phyloP scores from a whole-genome alignment of 1,139 yeast genomes.

The Kodamaea derodonti region DNA sequence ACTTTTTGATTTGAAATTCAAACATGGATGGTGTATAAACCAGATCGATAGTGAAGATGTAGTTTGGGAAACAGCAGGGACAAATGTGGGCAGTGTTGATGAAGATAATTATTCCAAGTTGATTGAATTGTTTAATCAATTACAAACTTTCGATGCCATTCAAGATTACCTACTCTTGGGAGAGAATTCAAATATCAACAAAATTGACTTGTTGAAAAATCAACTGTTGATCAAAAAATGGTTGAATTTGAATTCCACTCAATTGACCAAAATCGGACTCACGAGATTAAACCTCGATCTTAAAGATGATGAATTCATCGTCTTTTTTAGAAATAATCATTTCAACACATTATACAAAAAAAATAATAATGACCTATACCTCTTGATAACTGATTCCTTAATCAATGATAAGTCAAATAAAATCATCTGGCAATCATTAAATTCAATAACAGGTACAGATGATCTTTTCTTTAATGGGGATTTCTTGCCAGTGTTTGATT shows the following conservation, averaged over 20 bases:
- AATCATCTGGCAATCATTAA: conserved; percentile 75
- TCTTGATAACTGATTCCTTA: conserved; percentile 71
- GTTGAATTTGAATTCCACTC: conserved; percentile 56
- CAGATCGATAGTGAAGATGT: conserved; percentile 18
- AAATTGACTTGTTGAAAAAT: conserved; percentile 12
- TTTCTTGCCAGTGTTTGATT: conserved; percentile 43
- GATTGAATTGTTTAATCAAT: conserved; percentile 20
- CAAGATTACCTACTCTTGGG: conserved; percentile 36
- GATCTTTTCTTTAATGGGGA: conserved; percentile 66
- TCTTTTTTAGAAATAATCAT: conserved; percentile 83
- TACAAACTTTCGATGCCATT: conserved; percentile 42
- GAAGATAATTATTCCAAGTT: conserved; percentile 17
- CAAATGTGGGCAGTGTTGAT: background rate
- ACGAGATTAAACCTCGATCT: conserved; percentile 41
- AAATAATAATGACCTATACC: conserved; percentile 45
- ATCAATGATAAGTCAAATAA: conserved; percentile 40
- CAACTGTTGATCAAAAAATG: conserved; percentile 31
- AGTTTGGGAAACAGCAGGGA: conserved; percentile 9
- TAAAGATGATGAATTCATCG: conserved; percentile 39
- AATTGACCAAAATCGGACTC: conserved; percentile 66
- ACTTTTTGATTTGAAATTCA: conserved; percentile 37
- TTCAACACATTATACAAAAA: conserved; percentile 68
- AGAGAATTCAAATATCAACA: conserved; percentile 8
- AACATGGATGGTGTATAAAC: conserved; percentile 51
- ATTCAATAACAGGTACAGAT: conserved; percentile 59